Evolutionary conservation across 202 grass and related monocot genomes (phyloP).

Genomic region (Brachypodium distachyon): DNA sequence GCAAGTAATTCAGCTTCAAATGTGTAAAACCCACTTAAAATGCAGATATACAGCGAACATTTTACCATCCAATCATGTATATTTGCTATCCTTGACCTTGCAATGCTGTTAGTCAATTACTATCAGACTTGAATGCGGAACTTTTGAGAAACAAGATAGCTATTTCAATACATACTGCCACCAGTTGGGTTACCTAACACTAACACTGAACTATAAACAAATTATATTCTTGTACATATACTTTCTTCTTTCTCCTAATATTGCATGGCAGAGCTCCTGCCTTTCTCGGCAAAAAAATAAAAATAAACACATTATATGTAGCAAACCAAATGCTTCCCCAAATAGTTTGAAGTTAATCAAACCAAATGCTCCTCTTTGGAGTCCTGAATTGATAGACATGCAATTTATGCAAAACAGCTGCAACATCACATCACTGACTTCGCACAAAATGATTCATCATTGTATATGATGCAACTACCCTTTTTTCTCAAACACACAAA

Average conservation of each 20-base stretch:
- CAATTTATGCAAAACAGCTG: not conserved
- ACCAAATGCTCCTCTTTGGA: not conserved
- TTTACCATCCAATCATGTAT: not conserved
- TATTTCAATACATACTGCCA: not conserved
- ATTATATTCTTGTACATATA: too few relatives aligned
- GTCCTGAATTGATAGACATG: not conserved
- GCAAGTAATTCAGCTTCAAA: not conserved
- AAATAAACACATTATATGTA: not conserved
- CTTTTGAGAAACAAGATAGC: not conserved
- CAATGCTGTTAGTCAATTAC: not conserved
- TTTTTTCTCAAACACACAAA: too few relatives aligned
- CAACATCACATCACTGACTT: not conserved
- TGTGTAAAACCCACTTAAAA: not conserved
- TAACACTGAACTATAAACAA: slow-evolving; percentile 1
- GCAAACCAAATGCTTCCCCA: not conserved
- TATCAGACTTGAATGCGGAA: not conserved
- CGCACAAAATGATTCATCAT: not conserved
- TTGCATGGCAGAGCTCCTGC: too few relatives aligned
- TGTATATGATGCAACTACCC: not conserved
- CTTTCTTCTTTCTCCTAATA: too few relatives aligned
- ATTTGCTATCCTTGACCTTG: too few relatives aligned
- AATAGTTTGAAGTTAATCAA: not conserved
- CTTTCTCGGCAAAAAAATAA: too few relatives aligned
- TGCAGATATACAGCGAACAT: not conserved
- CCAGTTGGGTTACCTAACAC: not conserved